These are phyloP conservation scores for Sarocladium oryzae DNA, from an alignment of 2,329 filamentous ascomycete genomes.

Conservation along the genomic window DNA sequence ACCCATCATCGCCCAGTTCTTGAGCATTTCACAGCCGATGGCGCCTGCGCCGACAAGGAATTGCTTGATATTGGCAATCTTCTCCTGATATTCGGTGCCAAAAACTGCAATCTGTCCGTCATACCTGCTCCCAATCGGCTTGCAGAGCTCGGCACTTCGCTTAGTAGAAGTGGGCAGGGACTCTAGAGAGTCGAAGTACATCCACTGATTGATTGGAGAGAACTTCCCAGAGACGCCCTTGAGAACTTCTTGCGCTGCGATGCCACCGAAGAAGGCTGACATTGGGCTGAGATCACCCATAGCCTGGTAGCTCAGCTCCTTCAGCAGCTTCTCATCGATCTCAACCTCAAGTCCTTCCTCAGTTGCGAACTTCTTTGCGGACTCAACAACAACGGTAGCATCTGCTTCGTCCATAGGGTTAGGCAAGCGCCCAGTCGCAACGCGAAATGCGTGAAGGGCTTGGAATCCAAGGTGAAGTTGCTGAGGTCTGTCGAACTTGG, in stretches of 20 bases:
- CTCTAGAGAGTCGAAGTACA: conserved; percentile 98
- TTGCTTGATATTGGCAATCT: conserved; percentile 81
- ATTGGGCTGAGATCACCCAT: conserved; percentile 85
- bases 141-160: conserved; percentile 81
- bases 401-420: conserved; percentile 80
- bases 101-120: conserved; percentile 98
- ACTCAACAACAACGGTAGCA: conserved; percentile 68
- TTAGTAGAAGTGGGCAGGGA: conserved; percentile 71
- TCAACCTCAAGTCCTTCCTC: conserved; percentile 63
- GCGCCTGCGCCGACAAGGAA: conserved; percentile 95
- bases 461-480: conserved; percentile 92
- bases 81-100: conserved; percentile 87
- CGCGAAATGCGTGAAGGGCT: conserved; percentile 79
- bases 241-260: conserved; percentile 88
- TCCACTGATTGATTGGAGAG: conserved; percentile 87
- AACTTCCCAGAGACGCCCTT: conserved; percentile 99
- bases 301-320: conserved; percentile 91
- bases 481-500: conserved; percentile 91
- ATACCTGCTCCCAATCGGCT: conserved; percentile 78
- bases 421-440: conserved; percentile 68
- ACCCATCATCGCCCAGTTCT: conserved; percentile 99
- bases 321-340: conserved; percentile 85
- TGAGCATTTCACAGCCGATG: conserved; percentile 98
- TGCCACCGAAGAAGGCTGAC: conserved; percentile 90
- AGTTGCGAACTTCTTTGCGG: conserved; percentile 67